Evolutionary conservation across 306 rosid genomes (phyloP), one percentile per base, ranked within the genome.

Genomic region (Lablab purpureus): DNA sequence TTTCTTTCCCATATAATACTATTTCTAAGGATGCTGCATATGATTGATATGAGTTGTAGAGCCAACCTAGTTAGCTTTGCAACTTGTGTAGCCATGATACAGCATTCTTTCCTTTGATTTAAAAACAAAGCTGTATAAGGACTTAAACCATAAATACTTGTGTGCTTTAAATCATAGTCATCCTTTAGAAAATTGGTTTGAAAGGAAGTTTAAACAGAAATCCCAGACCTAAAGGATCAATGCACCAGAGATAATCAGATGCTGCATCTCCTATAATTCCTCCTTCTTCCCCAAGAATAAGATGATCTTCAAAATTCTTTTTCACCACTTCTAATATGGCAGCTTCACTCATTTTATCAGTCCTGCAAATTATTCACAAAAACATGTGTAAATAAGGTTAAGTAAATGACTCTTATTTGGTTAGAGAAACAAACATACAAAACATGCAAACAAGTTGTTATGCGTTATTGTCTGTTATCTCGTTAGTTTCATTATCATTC

Each of bases 251-350:
- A 89, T 95, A 95, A 86, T 95, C 94, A 50, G 97, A 95, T 43
- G 96, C 72, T 73, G 92, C 75, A 28, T 95, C 93, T 84, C 99
- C 99, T 73, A 90, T 93, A 76, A 93, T 56, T 60, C 99, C 99
- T 71, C 97, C 99, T 89, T 95, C 99, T 86, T 95, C 99, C 74
- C 99, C 99, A 77, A 95, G 96, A 88, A 95, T 67, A 70, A 95
- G 98, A 80, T 95, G 99, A 78, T 90, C 92, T 47, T 66, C 62
- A 67, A 93, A 95, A 84, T 91, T 91, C 84, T 85, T 83, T 73
- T 76, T 87, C 82, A 95, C 89, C 37, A 91, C 91, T 54, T 90
- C 89, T 74, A 95, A 80, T 81, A 95, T 89, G 83, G 98, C 91
- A 80, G 90, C 85, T 87, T 95, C 99, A 54, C 99, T 92, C 91